Conservation (phyloP, 2,329 filamentous ascomycete species). For the Chaetomiaceae sp. region DNA sequence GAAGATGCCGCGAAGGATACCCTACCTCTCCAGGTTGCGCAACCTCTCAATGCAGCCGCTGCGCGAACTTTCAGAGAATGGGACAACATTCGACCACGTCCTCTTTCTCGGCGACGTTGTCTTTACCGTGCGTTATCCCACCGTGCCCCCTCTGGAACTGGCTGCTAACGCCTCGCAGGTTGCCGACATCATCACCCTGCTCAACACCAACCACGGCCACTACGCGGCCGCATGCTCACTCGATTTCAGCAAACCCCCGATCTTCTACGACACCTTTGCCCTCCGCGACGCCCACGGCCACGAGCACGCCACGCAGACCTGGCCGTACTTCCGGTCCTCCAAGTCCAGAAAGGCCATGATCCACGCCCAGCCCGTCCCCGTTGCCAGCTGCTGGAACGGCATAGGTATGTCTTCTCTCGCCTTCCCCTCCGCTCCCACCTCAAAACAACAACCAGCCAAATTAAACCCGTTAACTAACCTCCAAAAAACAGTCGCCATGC, state of each 20-base stretch:
- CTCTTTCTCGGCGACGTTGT: conserved; percentile 59
- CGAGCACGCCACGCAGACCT: conserved; percentile 47
- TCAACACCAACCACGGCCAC: conserved; percentile 48
- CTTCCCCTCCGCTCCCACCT: conserved; percentile 26
- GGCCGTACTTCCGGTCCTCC: conserved; percentile 54
- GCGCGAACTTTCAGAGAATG: conserved; percentile 42
- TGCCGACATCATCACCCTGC: conserved; percentile 46
- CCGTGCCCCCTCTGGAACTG: neutral
- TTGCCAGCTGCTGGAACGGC: conserved; percentile 66
- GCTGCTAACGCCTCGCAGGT: conserved; percentile 26
- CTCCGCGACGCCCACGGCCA: conserved; percentile 50
- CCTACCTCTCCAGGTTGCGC: conserved; percentile 59
- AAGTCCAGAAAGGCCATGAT: conserved; percentile 43
- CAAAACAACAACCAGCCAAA: too few relatives aligned
- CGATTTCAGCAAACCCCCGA: conserved; percentile 50
- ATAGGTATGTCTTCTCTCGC: conserved; percentile 37
- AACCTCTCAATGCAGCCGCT: conserved; percentile 60
- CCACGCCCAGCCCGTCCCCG: conserved; percentile 48
- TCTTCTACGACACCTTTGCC: conserved; percentile 59
- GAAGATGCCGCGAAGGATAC: conserved; percentile 59
- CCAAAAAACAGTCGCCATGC: conserved; percentile 26
- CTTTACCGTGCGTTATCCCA: conserved; percentile 41
- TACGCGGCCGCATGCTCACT: conserved; percentile 58
- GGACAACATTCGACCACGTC: conserved; percentile 50
- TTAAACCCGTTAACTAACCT: too few relatives aligned